A percentile compares a stretch with the other conserved stretches of the same genome.
These are phyloP conservation scores for Scleroderma bovista DNA, from an alignment of 768 basidiomycete genomes.

Conservation along the genomic window DNA sequence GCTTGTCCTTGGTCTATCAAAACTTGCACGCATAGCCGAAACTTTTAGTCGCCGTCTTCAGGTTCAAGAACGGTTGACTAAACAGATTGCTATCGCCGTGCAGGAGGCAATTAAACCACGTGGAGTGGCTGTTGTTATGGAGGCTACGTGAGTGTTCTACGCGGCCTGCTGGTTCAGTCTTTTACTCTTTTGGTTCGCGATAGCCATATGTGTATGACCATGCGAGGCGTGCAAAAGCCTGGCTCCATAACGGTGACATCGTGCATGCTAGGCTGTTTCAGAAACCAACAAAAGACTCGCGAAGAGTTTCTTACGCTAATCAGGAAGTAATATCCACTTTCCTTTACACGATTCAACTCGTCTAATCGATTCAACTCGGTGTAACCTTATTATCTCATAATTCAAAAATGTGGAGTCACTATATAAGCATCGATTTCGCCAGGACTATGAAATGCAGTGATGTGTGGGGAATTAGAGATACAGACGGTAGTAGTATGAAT, in stretches of 20 bases:
- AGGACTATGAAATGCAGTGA: conserved; percentile 14
- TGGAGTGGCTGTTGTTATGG: conserved; percentile 99
- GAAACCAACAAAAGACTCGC: conserved; percentile 96
- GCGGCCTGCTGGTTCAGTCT: conserved; percentile 7
- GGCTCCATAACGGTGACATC: conserved; percentile 93
- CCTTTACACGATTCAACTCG: conserved; percentile 45
- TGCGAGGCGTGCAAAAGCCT: conserved; percentile 99
- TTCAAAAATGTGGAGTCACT: conserved; percentile 8
- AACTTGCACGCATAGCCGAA: conserved; percentile 95
- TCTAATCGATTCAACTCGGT: conserved; percentile 31
- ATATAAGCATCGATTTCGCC: conserved; percentile 5
- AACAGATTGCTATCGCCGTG: conserved; percentile 96
- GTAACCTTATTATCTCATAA: conserved; percentile 23
- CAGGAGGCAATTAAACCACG: conserved; percentile 97
- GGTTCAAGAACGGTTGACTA: conserved; percentile 96
- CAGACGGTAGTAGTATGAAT: conserved; percentile 5
- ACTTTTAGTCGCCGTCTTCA: conserved; percentile 94
- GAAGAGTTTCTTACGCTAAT: conserved; percentile 94
- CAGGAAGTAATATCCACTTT: conserved; percentile 32
- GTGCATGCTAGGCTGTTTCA: conserved; percentile 98
- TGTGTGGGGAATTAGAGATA: conserved; percentile 10
- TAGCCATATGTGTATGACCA: conserved; percentile 98
- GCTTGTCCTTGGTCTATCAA: conserved; percentile 90
- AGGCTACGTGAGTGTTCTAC: conserved; percentile 75
- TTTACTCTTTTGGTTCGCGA: conserved; percentile 5